Evolutionary conservation across 2,329 filamentous ascomycete species (phyloP), one percentile per base, ranked within the genome.

Genomic region (Aspergillus ustus): DNA sequence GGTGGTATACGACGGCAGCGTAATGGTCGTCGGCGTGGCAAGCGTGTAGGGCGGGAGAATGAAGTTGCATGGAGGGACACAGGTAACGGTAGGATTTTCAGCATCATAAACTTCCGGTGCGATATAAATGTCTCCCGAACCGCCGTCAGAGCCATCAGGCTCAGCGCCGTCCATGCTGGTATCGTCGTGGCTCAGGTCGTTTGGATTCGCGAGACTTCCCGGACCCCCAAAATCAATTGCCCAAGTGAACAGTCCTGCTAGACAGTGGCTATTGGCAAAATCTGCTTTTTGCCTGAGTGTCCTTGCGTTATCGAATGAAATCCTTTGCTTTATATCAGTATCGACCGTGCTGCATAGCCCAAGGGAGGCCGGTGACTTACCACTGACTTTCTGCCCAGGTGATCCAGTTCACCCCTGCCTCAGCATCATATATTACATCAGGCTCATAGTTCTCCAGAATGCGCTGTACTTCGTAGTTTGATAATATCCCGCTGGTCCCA

Each of bases 241-340:
- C 63, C 63, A 65, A 22, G 25, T 48, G 25, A 65, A 63, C 6
- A 65, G 55, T 5, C 63, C 60, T 1, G 51, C 57, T 3, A 63
- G 56, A 46, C 63, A 65, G 44, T 29, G 51, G 22, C 45, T 43
- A 37, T 65, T 63, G 13, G 63, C 63, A 57, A 53, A 65, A 37
- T 65, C 52, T 9, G 63, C 63, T 20, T 63, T 65, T 51, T 65
- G 60, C 31, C 60, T 63, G 25, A 63, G 34, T 3, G 63, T 65
- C 11, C 53, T 56, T n/a, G n/a, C 50, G 46, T 65, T 62, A 34
- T 65, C 60, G 53, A 65, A 65, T 31, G 60, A 65, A 7, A 63
- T 60, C 63, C 62, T 43, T 6, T 34, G 19, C 25, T 53, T 19
- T 34, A 34, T n/a, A 40, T n/a, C 4, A 53, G 58, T 17, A 55